A percentile compares a stretch with the other conserved stretches of the same genome.
Evolutionary conservation across 768 basidiomycete genomes (phyloP).

Genomic region (Rhizopogon roseolus): DNA sequence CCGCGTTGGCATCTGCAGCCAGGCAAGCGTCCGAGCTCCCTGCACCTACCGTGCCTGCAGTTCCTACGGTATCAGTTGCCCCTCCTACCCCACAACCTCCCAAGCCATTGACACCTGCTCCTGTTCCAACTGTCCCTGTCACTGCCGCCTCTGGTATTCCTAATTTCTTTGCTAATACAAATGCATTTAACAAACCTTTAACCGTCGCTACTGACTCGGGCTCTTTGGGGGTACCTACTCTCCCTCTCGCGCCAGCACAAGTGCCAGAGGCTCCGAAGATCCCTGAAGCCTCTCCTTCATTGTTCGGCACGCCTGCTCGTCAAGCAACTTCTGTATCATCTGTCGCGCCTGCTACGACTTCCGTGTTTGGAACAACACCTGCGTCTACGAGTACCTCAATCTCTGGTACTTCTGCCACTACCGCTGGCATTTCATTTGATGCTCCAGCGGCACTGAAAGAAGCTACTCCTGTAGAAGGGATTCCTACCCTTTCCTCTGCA

Average conservation of each 20-base stretch:
- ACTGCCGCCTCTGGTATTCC: slow-evolving; percentile 35
- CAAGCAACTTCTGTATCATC: neutral
- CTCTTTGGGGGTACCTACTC: slow-evolving; percentile 21
- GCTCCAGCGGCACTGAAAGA: neutral
- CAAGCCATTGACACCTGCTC: slow-evolving; percentile 7
- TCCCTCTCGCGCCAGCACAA: slow-evolving; percentile 4
- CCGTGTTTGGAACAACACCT: slow-evolving; percentile 5
- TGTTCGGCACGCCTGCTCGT: slow-evolving; percentile 7
- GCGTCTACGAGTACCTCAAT: slow-evolving; percentile 4
- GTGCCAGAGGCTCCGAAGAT: slow-evolving; percentile 6
- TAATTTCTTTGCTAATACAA: slow-evolving; percentile 60
- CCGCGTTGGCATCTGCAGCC: slow-evolving; percentile 11
- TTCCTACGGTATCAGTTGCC: slow-evolving; percentile 17
- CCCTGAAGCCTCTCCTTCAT: slow-evolving; percentile 4
- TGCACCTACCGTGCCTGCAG: slow-evolving; percentile 2
- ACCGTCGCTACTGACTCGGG: slow-evolving; percentile 9
- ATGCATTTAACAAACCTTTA: slow-evolving; percentile 37
- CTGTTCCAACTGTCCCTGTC: slow-evolving; percentile 7
- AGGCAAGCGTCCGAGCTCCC: slow-evolving; percentile 10
- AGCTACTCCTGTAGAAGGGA: slow-evolving; percentile 12
- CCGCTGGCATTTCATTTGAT: slow-evolving; percentile 9
- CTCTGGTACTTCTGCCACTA: slow-evolving; percentile 6
- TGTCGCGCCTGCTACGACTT: neutral
- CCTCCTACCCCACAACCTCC: slow-evolving; percentile 21
- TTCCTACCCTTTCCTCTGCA: slow-evolving; percentile 7